These are phyloP conservation scores for Microascus cirrosus DNA, from an alignment of 2,329 filamentous ascomycete genomes.

Conservation along the genomic window DNA sequence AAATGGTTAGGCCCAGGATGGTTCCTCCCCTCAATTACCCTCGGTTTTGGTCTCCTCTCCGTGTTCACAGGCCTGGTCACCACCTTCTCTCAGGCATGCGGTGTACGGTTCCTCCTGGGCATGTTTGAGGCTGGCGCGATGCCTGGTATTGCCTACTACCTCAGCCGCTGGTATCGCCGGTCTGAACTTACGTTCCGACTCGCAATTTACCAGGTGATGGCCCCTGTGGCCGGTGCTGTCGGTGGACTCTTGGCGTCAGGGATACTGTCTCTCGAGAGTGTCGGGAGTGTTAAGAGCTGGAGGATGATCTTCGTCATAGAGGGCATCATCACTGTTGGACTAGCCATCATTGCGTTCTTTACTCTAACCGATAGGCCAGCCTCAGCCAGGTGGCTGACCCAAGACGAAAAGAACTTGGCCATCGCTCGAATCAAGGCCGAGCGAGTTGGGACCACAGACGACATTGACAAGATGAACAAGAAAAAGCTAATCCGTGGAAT, in stretches of 20 bases:
- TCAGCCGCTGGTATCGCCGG: constrained; percentile 66
- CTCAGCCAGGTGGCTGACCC: constrained; percentile 34
- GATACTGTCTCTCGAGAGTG: constrained; percentile 59
- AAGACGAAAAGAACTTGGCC: constrained; percentile 47
- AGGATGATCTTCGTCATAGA: constrained; percentile 74
- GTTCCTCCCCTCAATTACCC: constrained; percentile 36
- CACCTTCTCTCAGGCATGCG: constrained; percentile 38
- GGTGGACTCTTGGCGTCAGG: constrained; percentile 63
- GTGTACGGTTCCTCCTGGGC: constrained; percentile 56
- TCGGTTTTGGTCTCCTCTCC: constrained; percentile 40
- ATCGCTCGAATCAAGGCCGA: constrained; percentile 29
- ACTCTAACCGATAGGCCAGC: constrained; percentile 49
- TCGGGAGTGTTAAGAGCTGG: constrained; percentile 54
- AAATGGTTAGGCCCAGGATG: constrained; percentile 33
- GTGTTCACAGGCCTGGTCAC: constrained; percentile 36
- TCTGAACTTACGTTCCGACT: constrained; percentile 57
- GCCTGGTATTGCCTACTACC: constrained; percentile 53
- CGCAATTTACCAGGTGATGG: constrained; percentile 60
- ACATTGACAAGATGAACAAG: constrained; percentile 43
- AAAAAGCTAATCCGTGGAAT: constrained; percentile 45
- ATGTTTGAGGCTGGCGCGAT: constrained; percentile 62
- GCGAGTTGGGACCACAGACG: constrained; percentile 38
- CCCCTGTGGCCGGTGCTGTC: constrained; percentile 61
- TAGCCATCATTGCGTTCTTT: constrained; percentile 37
- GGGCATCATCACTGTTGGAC: constrained; percentile 34